Conservation (phyloP, 1,284 basidiomycete species). For the Fistulinella cinereoalba region DNA sequence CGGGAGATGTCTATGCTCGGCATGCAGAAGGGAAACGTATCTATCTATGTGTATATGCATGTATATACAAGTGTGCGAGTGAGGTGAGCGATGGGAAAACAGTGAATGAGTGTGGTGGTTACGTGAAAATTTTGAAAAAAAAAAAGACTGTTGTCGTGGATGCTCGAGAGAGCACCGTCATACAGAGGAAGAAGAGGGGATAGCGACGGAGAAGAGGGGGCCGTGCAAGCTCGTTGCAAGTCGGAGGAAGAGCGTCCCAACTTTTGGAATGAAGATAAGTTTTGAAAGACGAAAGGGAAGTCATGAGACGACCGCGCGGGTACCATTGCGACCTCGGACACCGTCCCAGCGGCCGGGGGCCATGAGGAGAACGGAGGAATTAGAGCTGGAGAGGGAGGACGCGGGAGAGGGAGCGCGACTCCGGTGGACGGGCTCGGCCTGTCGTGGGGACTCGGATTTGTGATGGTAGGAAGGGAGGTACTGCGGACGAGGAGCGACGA, state of each 20-base stretch:
- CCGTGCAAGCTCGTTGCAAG: constrained; percentile 17
- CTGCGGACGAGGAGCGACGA: constrained; percentile 20
- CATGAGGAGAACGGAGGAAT: constrained; percentile 32
- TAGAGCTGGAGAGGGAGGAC: constrained; percentile 25
- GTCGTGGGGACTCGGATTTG: constrained; percentile 11
- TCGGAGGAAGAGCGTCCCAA: constrained; percentile 15
- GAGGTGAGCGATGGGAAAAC: constrained; percentile 17
- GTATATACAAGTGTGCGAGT: constrained; percentile 38
- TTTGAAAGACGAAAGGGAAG: constrained; percentile 3
- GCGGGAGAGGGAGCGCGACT: constrained; percentile 19
- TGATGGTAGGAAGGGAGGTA: constrained; percentile 14
- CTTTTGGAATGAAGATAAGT: constrained; percentile 7
- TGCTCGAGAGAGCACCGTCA: constrained; percentile 18
- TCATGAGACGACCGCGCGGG: constrained; percentile 14
- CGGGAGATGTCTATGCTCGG: constrained; percentile 23
- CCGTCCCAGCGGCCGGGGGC: constrained; percentile 20
- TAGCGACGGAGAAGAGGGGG: constrained; percentile 4
- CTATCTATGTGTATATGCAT: constrained; percentile 41
- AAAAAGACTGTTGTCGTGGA: constrained; percentile 27
- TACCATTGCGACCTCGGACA: constrained; percentile 15
- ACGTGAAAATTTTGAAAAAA: constrained; percentile 8
- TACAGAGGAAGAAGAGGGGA: constrained; percentile 2
- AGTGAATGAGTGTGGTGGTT: constrained; percentile 29
- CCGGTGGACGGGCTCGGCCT: constrained; percentile 10
- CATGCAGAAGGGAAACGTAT: constrained; percentile 28